These are phyloP conservation scores for Biscutella auriculata DNA, from an alignment of 441 rosid species.

Conservation along the genomic window DNA sequence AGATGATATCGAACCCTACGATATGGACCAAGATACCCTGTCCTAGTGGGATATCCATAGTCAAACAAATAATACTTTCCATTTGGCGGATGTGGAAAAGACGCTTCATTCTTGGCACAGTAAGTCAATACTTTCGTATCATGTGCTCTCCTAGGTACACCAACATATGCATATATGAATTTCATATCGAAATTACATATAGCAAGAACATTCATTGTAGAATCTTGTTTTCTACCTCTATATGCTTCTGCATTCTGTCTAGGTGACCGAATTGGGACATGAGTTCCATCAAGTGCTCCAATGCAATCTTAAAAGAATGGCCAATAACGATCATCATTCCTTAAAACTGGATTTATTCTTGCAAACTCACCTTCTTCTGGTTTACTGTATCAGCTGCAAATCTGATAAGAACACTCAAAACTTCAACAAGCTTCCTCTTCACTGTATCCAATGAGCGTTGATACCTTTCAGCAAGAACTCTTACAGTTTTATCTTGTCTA, in stretches of 20 bases:
- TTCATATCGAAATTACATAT: too few relatives aligned
- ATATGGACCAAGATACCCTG: background rate
- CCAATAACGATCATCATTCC: background rate
- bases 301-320: background rate
- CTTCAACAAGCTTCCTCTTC: background rate
- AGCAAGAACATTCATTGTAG: too few relatives aligned
- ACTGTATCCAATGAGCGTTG: background rate
- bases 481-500: too few relatives aligned
- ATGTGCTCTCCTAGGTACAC: background rate
- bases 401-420: background rate
- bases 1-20: background rate
- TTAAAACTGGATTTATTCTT: too few relatives aligned
- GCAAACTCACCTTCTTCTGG: background rate
- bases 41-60: background rate
- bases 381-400: background rate
- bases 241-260: background rate
- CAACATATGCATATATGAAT: background rate
- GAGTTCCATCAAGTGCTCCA: background rate
- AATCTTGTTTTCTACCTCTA: background rate
- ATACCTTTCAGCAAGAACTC: background rate
- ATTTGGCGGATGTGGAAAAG: background rate
- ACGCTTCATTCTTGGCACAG: background rate
- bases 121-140: background rate
- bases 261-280: background rate
- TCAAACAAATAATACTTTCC: background rate